Evolutionary conservation across 352 stramenopile species (phyloP), one percentile per base, ranked within the genome.

Genomic region (Phytophthora europaea): DNA sequence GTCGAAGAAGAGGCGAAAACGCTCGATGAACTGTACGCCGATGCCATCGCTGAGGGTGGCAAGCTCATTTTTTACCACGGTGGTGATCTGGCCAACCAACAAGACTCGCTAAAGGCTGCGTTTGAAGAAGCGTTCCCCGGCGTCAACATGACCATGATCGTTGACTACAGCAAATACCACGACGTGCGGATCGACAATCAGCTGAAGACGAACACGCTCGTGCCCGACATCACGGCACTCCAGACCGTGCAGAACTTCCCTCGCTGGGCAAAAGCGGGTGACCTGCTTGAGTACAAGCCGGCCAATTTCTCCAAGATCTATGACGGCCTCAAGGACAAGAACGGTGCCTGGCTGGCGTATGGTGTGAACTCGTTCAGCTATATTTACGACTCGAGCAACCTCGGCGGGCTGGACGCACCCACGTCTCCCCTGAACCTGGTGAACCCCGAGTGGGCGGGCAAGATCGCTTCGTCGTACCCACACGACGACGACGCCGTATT

Each of bases 101-200:
- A 80, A 52, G 61, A 79, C 38, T 15, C 28, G 1, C 36, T 78
- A 16, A 58, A 67, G 15, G 28, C 65, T 10, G 67, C 67, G 4
- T 82, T 80, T 58, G 40, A 52, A 1, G 61, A 65, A 0, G 65
- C 79, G 1, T 88, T 82, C 73, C 80, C 85, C 18, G 61, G 79
- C 7, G 73, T 91, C 71, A 89, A 89, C 48, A 75, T 89, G 67
- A 86, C 78, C 10, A 58, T 89, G 28, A 52, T 85, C 53, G 70
- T 84, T 7, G 82, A 86, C 67, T 83, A 89, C 79, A 76, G 63
- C 77, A 85, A 85, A 71, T 84, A 78, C 68, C 75, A 88, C 61
- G 65, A 87, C 55, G 87, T 80, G 18, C 86, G 83, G 10, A 78
- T 87, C 23, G 80, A 94, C 75, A 85, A 93, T 63, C 72, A 86